Percentiles rank a stretch among this genome's conserved stretches.
phyloP scores from a whole-genome alignment of 345 rosid genomes.

The Adansonia digitata region DNA sequence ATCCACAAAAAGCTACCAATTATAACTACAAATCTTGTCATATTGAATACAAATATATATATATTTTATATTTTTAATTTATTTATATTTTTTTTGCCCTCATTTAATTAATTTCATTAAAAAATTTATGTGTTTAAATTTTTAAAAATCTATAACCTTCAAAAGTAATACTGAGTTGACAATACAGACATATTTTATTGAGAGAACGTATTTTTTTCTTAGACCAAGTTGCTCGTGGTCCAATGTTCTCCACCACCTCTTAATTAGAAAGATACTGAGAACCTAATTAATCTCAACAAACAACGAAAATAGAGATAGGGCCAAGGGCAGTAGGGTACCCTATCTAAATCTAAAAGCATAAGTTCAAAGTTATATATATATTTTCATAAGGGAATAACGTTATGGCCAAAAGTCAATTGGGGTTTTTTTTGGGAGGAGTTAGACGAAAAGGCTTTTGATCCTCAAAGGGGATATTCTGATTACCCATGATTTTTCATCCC shows the following conservation, averaged over 20 bases:
- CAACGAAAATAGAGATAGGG: background rate
- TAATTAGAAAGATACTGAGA: conserved; percentile 14
- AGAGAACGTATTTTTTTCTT: too few species aligned
- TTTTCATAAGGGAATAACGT: background rate
- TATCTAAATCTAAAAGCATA: background rate
- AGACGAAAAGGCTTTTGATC: background rate
- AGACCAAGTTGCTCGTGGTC: background rate
- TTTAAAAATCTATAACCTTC: too few species aligned
- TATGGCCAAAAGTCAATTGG: background rate
- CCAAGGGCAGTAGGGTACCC: background rate
- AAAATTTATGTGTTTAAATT: too few species aligned
- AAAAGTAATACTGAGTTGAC: too few species aligned
- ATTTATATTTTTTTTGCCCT: too few species aligned
- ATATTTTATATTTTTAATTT: too few species aligned
- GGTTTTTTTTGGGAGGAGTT: background rate
- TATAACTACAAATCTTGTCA: background rate
- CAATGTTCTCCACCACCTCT: conserved; percentile 11
- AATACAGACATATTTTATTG: too few species aligned
- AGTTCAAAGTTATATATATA: background rate
- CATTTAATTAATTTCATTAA: too few species aligned
- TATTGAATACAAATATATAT: too few species aligned
- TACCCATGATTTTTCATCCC: conserved; percentile 1
- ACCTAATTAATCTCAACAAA: background rate
- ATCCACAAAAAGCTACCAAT: conserved; percentile 18
- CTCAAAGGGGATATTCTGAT: conserved; percentile 23